Evolutionary conservation across 139 green algal species (phyloP), one percentile per base, ranked within the genome.

Genomic region (Medakamo hakoo): DNA sequence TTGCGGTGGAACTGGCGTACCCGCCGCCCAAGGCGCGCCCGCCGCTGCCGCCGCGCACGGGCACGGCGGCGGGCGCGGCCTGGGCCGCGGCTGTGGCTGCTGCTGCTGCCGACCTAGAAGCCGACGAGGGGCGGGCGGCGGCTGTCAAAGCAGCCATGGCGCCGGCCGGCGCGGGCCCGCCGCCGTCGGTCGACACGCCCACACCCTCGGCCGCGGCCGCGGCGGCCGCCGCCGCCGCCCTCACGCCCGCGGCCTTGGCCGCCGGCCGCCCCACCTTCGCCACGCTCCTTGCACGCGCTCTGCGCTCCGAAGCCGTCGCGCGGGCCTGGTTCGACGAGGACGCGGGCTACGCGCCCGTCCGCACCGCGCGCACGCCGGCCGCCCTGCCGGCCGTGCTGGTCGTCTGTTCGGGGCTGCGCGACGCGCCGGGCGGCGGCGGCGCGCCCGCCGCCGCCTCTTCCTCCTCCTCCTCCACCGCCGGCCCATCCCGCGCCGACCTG

Each of bases 321-420:
- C 80, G 86, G 21, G 88, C 84, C 0, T 95, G 88, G 88, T 92
- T 92, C 67, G 75, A 93, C 27, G 78, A 87, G 23, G 63, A 67
- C 31, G 71, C 77, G 22, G 73, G 76, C 21, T 95, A 95, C 67
- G 70, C 86, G 59, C 64, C 71, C 18, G 76, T 96, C 49, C 68
- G 72, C 18, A 85, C 93, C 67, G 71, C 32, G 18, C 60, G 80
- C 1, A 59, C 76, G 30, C 83, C 83, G 5, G 62, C 63, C 4
- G n/a, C 20, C 18, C 68, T 89, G 63, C 84, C 77, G 57, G 60
- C 80, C 63, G 76, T 90, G 57, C 68, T 95, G 69, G 73, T 77
- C 0, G 28, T 92, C 30, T 31, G n/a, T 1, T n/a, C 19, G 57
- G 1, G 2, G 20, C 24, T 61, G 57, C 23, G 31, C 14, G 57